Evolutionary conservation across 116 monocot genomes (phyloP).

Genomic region (Dioscorea cayenensis): DNA sequence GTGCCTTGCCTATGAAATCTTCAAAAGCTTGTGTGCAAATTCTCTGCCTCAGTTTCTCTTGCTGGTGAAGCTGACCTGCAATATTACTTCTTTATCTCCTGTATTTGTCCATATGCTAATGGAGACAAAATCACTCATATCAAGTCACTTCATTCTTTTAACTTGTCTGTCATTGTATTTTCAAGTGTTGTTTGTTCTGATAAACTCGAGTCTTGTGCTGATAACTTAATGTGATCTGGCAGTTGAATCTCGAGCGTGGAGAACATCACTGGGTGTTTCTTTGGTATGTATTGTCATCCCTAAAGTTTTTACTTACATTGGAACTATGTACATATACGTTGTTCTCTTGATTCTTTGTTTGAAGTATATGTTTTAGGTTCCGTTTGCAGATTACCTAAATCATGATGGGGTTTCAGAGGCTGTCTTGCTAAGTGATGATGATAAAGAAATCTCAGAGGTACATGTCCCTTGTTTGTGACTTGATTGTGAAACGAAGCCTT

Average conservation of each 20-base stretch:
- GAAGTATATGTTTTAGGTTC: slow-evolving; percentile 50
- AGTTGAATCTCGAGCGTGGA: slow-evolving; percentile 93
- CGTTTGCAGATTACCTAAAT: slow-evolving; percentile 96
- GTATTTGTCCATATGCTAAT: no score
- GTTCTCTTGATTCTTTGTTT: slow-evolving; percentile 7
- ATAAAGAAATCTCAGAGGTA: slow-evolving; percentile 72
- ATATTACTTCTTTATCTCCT: no score
- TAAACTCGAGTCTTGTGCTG: background rate
- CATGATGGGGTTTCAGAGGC: slow-evolving; percentile 69
- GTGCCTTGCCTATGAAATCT: no score
- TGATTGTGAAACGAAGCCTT: background rate
- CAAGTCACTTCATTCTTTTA: no score
- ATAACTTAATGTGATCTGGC: background rate
- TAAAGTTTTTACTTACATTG: background rate
- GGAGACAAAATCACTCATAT: no score
- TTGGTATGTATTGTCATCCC: slow-evolving; percentile 40
- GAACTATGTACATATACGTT: background rate
- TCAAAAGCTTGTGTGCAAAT: no score
- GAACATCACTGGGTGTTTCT: slow-evolving; percentile 55
- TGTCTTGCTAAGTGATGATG: slow-evolving; percentile 58
- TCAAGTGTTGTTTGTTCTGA: background rate
- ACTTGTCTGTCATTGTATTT: no score
- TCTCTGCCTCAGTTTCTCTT: no score
- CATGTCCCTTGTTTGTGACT: background rate
- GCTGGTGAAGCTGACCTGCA: no score